Conservation (phyloP, 768 basidiomycete genomes). For the Boletellus sp. region DNA sequence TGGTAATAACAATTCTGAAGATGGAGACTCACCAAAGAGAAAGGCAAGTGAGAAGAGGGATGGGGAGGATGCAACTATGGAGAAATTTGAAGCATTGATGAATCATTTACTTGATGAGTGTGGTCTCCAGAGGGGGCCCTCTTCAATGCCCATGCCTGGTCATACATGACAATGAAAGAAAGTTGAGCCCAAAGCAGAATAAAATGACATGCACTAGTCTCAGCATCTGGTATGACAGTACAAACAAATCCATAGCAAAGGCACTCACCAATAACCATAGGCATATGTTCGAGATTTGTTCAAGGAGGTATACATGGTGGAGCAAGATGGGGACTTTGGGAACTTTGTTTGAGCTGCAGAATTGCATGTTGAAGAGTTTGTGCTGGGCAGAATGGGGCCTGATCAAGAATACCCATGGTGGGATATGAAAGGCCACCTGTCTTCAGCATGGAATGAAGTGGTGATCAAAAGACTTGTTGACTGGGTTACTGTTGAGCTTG, state of each 20-base stretch:
- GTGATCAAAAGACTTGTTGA: not conserved
- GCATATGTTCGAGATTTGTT: not conserved
- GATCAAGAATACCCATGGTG: not conserved
- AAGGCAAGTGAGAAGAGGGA: not conserved
- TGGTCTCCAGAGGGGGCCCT: not conserved
- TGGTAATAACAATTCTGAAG: not conserved
- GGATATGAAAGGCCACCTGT: not conserved
- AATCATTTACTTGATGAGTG: constrained; percentile 19
- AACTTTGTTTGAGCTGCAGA: not conserved
- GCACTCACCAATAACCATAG: not conserved
- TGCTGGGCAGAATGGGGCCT: not conserved
- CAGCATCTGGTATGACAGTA: not conserved
- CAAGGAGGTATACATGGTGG: not conserved
- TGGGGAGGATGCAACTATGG: not conserved
- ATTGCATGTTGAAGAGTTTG: not conserved
- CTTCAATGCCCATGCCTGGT: not conserved
- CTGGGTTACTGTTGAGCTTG: not conserved
- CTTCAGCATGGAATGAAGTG: not conserved
- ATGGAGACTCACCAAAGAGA: not conserved
- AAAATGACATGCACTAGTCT: not conserved
- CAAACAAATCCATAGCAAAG: not conserved
- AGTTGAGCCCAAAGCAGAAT: not conserved
- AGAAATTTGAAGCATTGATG: constrained; percentile 2
- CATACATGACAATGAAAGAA: not conserved
- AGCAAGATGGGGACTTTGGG: not conserved